Base-by-base conservation (phyloP, 2,329 filamentous ascomycete species). In the Pezicula carpinea region DNA sequence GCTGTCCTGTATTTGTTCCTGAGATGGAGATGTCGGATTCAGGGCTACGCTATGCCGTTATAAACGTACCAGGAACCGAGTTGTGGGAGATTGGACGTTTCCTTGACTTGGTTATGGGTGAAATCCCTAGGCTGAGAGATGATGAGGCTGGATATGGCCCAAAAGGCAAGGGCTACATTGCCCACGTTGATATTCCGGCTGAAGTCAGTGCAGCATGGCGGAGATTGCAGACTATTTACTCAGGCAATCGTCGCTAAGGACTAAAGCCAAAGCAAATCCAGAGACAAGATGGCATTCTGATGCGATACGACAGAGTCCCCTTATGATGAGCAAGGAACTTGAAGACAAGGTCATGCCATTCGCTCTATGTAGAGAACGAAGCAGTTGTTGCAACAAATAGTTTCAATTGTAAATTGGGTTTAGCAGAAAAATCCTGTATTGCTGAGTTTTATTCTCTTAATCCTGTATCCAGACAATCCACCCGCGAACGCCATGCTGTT, bases 91-190 rank as follows among this genome's bases (percentile, higher is more conserved):
- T 63, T 22, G 38, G 49, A 5, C 64, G 71, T 4, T 73, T 74
- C 49, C 43, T 68, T 13, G 68, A 68, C 21, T 51, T 74, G 38
- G 44, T 73, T 1, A 49, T 70, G 49, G 70, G 71, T 1, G 71
- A 74, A 46, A 64, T 73, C 10, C 67, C 69, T 2, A 60, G 71
- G 23, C 41, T 74, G 41, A 59, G 68, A 36, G 70, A 73, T 51
- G 66, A 72, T 51, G 53, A 58, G 33, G 46, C 63, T 8, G 69
- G 69, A 1, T 74, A 74, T 58, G 71, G 71, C 7, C 71, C 71
- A 0, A 59, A 51, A 10, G 71, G 71, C 2, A 68, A 64, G 32
- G 63, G 60, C 0, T 74, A 71, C 44, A 73, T 74, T 48, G 52
- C 54, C 6, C 69, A 73, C 59, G 68, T 73, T 13, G 65, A 70